Evolutionary conservation across 2,329 filamentous ascomycete genomes (phyloP), one percentile per base, ranked within the genome.

Genomic region (Rhynchosporium secalis): DNA sequence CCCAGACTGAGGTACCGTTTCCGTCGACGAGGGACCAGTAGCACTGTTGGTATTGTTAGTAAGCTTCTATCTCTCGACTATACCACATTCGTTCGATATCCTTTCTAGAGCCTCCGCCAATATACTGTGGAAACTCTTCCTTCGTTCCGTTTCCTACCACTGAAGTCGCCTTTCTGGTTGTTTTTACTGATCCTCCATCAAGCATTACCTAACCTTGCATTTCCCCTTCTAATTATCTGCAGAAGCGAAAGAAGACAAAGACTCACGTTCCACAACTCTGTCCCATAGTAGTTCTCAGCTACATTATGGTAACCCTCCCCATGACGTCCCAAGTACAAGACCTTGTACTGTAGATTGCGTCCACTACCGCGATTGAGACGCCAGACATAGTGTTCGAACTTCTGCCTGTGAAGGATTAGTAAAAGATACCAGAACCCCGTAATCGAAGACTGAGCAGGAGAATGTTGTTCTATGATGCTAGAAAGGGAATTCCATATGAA

Each of bases 1-100:
- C 78, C 88, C 88, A 91, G 33, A 76, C 76, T 1, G 78, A 76
- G 2, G 86, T 89, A 51, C 77, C 81, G 70, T 90, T 88, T 65
- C 88, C 87, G 41, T 88, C 81, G 1, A 81, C 78, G 63, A 83
- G 78, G 4, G 83, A 81, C 86, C 86, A 91, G 77, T 90, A 89
- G 73, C 85, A 84, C 80, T 63, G 28, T 56, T 56, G n/a, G 29
- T 2, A 20, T 12, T 26, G 52, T 65, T 1, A 62, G 46, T 33
- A 1, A 9, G 8, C 12, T 26, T 47, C 41, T n/a, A 3, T 43
- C 12, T 43, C 41, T n/a, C 12, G 20, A 20, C 20, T 20, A 20
- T 20, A 20, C 20, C 20, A 20, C 20, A 20, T 20, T 20, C 20
- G 20, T 1, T 20, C 20, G 20, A 20, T 20, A 20, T 20, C 20